Conservation (phyloP, 805 yeast species). For the Candida yuanshanica region DNA sequence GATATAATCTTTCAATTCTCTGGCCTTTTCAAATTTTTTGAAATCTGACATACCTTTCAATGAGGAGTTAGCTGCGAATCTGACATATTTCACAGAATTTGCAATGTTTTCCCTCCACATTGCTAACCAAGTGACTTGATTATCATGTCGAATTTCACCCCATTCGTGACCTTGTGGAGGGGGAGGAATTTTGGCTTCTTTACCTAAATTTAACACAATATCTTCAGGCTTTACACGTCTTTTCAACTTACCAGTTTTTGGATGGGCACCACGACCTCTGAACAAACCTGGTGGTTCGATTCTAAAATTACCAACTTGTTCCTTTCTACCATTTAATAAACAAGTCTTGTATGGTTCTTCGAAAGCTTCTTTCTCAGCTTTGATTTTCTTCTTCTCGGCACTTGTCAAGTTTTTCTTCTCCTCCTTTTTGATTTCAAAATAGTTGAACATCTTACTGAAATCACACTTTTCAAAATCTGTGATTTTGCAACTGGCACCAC, state of each 20-base stretch:
- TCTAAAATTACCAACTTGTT: conserved; percentile 88
- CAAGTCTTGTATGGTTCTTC: conserved; percentile 85
- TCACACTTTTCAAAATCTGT: conserved; percentile 65
- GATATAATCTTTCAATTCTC: conserved; percentile 72
- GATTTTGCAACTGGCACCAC: conserved; percentile 56
- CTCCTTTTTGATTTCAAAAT: conserved; percentile 64
- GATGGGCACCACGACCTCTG: conserved; percentile 96
- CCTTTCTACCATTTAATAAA: conserved; percentile 77
- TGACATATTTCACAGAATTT: conserved; percentile 77
- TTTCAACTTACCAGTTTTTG: conserved; percentile 88
- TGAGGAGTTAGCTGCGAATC: conserved; percentile 87
- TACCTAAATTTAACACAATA: conserved; percentile 75
- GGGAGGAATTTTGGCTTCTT: conserved; percentile 64
- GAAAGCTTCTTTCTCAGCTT: conserved; percentile 62
- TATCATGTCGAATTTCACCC: conserved; percentile 88
- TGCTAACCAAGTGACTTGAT: conserved; percentile 91
- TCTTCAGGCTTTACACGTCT: conserved; percentile 87
- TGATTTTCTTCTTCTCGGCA: conserved; percentile 70
- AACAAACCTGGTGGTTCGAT: conserved; percentile 96
- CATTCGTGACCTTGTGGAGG: conserved; percentile 87
- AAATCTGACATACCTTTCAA: conserved; percentile 87
- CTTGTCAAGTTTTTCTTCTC: conserved; percentile 63
- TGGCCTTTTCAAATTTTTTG: conserved; percentile 90
- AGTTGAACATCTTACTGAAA: conserved; percentile 64
- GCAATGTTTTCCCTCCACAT: conserved; percentile 95